Percentiles rank a stretch among this genome's conserved stretches.
phyloP scores from a whole-genome alignment of 768 basidiomycete species.

The Symmetrospora coprosmae region DNA sequence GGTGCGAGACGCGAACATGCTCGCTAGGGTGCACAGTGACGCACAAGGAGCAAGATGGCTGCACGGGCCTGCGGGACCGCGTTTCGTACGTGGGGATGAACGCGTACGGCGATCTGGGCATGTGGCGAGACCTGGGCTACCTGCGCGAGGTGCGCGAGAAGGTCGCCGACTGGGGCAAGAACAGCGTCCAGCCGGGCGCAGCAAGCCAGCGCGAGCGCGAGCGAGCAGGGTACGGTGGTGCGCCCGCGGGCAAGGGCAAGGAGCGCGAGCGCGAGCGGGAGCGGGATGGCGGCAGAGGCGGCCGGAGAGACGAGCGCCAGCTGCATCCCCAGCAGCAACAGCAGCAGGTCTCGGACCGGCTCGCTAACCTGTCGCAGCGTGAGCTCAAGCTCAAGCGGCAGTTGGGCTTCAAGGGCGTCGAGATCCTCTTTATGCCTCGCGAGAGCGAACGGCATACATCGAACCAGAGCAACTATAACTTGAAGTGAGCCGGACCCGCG shows the following conservation, averaged over 20 bases:
- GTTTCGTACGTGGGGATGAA: background rate
- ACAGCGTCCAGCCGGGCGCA: background rate
- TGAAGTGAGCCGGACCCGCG: background rate
- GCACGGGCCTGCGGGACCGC: background rate
- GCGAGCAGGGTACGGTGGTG: background rate
- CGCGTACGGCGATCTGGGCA: background rate
- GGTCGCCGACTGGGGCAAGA: background rate
- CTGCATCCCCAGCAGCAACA: no score
- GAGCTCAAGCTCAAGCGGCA: background rate
- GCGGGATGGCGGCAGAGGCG: no score
- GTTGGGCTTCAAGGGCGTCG: background rate
- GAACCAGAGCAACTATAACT: background rate
- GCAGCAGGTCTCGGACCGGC: no score
- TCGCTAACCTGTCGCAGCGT: background rate
- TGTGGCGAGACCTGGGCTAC: slow-evolving; percentile 8
- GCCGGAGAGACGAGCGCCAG: background rate
- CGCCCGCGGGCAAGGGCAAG: background rate
- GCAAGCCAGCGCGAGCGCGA: background rate
- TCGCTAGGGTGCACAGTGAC: slow-evolving; percentile 7
- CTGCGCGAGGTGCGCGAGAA: slow-evolving; percentile 12
- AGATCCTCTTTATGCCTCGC: background rate
- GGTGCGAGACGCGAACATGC: background rate
- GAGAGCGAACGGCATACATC: slow-evolving; percentile 1
- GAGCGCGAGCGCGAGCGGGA: background rate
- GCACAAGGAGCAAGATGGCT: background rate